These are phyloP conservation scores for Psilocybe tampanensis DNA, from an alignment of 768 basidiomycete species.

Conservation along the genomic window DNA sequence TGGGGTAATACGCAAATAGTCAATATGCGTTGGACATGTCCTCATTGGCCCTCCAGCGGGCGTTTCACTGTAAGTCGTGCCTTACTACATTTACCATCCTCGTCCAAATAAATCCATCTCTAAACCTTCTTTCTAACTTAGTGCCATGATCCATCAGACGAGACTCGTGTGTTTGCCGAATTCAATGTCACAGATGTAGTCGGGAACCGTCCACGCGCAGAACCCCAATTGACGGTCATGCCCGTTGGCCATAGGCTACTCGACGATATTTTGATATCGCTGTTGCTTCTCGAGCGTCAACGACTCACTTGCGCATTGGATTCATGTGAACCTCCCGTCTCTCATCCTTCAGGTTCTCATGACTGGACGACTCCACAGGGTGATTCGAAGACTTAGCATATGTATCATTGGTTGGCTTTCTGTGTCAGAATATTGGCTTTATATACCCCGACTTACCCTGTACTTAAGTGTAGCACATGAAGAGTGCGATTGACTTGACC, in stretches of 20 bases:
- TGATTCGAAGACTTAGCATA: background rate
- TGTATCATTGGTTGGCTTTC: no score
- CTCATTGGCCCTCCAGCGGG: constrained; percentile 3
- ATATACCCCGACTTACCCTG: no score
- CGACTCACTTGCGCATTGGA: background rate
- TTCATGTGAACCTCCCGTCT: background rate
- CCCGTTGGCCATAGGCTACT: constrained; percentile 1
- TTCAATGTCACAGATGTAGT: background rate
- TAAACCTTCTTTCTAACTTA: background rate
- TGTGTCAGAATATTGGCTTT: no score
- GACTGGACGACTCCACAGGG: background rate
- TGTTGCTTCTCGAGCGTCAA: constrained; percentile 6
- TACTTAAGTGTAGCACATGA: no score
- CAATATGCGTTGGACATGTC: constrained; percentile 5
- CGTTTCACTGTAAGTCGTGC: background rate
- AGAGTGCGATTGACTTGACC: no score
- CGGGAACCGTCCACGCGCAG: background rate
- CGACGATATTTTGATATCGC: constrained; percentile 6
- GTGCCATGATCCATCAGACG: background rate
- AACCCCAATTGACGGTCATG: constrained; percentile 5
- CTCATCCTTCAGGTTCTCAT: background rate
- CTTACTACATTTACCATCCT: background rate
- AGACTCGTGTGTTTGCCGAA: constrained; percentile 1
- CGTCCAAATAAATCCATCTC: background rate
- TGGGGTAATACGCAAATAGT: constrained; percentile 2